Conservation (phyloP, 2,329 filamentous ascomycete species). For the Acrodontium crateriforme region DNA sequence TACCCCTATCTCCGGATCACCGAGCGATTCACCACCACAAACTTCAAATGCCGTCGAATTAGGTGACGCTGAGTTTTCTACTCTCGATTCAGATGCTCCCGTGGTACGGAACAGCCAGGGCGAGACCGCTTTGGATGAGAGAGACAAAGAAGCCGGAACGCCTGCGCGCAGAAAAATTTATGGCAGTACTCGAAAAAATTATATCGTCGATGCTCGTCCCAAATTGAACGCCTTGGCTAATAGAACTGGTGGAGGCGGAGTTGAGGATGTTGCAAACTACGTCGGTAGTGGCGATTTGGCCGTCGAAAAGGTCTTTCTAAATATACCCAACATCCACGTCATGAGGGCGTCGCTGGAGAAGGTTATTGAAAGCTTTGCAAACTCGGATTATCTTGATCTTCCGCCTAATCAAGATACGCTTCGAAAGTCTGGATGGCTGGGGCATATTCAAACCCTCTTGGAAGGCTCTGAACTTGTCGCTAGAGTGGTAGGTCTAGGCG, state of each 20-base stretch:
- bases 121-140: conserved; percentile 9
- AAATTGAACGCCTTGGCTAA: conserved; percentile 91
- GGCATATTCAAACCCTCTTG: conserved; percentile 72
- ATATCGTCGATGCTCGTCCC: conserved; percentile 91
- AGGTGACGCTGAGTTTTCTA: conserved; percentile 1
- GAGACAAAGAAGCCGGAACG: conserved; percentile 3
- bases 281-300: conserved; percentile 54
- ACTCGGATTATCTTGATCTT: conserved; percentile 74
- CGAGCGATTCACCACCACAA: conserved; percentile 5
- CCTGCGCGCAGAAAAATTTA: conserved; percentile 42
- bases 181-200: conserved; percentile 80
- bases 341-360: conserved; percentile 86
- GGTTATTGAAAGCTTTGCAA: conserved; percentile 80
- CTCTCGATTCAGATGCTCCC: background rate
- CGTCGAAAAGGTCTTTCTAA: conserved; percentile 64
- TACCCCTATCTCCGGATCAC: conserved; percentile 8
- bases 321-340: conserved; percentile 96
- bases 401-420: conserved; percentile 71
- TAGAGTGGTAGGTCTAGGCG: conserved; percentile 74
- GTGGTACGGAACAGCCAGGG: conserved; percentile 5
- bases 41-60: conserved; percentile 2
- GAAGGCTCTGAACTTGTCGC: conserved; percentile 77
- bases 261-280: conserved; percentile 97
- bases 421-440: conserved; percentile 76
- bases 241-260: conserved; percentile 83